A percentile compares a stretch with the other conserved stretches of the same genome.
Conservation (phyloP, 768 basidiomycete genomes). For the Termitomyces sp. region DNA sequence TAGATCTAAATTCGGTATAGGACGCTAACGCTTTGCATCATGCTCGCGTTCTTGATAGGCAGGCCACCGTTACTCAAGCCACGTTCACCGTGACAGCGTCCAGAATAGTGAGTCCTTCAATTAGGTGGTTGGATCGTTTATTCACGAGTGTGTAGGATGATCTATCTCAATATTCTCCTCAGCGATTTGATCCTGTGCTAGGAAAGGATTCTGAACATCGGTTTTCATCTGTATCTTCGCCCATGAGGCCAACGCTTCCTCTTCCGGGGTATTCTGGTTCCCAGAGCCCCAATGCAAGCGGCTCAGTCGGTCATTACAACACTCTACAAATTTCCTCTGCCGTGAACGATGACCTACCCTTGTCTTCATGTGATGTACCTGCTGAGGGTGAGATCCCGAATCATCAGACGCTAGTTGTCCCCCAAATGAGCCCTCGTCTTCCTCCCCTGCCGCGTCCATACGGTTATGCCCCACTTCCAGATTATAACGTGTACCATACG, state of each 20-base stretch:
- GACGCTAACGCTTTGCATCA: constrained; percentile 41
- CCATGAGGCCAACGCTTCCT: constrained; percentile 32
- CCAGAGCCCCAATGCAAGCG: background rate
- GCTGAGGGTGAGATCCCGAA: constrained; percentile 22
- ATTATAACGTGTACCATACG: constrained; percentile 59
- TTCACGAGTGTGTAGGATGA: constrained; percentile 35
- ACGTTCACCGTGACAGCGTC: constrained; percentile 34
- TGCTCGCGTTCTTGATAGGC: constrained; percentile 35
- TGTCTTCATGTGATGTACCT: constrained; percentile 47
- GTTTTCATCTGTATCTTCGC: constrained; percentile 37
- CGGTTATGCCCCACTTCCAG: constrained; percentile 44
- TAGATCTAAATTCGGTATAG: constrained; percentile 22
- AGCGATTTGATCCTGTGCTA: constrained; percentile 43
- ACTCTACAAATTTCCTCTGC: constrained; percentile 28
- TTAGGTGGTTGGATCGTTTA: constrained; percentile 1
- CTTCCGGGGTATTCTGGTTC: constrained; percentile 21
- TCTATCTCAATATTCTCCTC: constrained; percentile 48
- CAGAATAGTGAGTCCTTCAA: constrained; percentile 31
- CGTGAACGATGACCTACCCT: constrained; percentile 49
- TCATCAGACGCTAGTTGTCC: constrained; percentile 18
- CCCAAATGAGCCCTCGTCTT: constrained; percentile 24
- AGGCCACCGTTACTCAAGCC: constrained; percentile 31
- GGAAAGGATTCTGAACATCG: constrained; percentile 37
- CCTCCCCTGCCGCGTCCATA: constrained; percentile 44
- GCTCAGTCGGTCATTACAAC: constrained; percentile 10